Evolutionary conservation across 2,329 filamentous ascomycete genomes (phyloP), one percentile per base, ranked within the genome.

Genomic region (Lecanicillium sp.): DNA sequence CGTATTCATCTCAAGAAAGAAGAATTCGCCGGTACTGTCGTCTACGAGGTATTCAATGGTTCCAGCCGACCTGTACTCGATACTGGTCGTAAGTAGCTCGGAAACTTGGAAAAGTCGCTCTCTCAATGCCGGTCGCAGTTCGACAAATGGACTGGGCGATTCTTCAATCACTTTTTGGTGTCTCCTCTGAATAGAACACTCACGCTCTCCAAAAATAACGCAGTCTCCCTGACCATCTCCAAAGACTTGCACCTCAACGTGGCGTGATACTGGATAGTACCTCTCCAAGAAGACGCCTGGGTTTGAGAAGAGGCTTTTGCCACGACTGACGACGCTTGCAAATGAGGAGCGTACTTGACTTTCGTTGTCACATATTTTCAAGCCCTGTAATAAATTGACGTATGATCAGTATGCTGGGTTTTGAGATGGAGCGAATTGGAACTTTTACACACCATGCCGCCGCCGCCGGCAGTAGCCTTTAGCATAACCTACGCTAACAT

Each of bases 81-180:
- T 29, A 22, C 17, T 12, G 17, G 14, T 11, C 28, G 14, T 29
- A 2, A 37, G 36, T 14, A 32, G 19, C 6, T 18, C 12, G 18
- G 36, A 37, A 29, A 32, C 36, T 14, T 13, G n/a, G 12, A 37
- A 8, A 15, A 37, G 36, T 11, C n/a, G 13, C 9, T 19, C n/a
- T 6, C 36, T 20, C 15, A 38, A 13, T 20, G 19, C 36, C 3
- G 29, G 5, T 30, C 29, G 15, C 29, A 13, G 11, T 22, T 29
- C 22, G n/a, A 39, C 14, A 13, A 40, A 32, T 8, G 34, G 28
- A 41, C 36, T 51, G 4, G 54, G 54, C 0, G 44, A 46, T 39
- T 66, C 61, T 42, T 71, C 68, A 7, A 71, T 56, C 5, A 70
- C 58, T 42, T 71, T 71, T 42, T 71, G 66, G 40, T 69, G 59